These are phyloP conservation scores for Sparassis latifolia DNA, from an alignment of 1,284 basidiomycete genomes.

Conservation along the genomic window DNA sequence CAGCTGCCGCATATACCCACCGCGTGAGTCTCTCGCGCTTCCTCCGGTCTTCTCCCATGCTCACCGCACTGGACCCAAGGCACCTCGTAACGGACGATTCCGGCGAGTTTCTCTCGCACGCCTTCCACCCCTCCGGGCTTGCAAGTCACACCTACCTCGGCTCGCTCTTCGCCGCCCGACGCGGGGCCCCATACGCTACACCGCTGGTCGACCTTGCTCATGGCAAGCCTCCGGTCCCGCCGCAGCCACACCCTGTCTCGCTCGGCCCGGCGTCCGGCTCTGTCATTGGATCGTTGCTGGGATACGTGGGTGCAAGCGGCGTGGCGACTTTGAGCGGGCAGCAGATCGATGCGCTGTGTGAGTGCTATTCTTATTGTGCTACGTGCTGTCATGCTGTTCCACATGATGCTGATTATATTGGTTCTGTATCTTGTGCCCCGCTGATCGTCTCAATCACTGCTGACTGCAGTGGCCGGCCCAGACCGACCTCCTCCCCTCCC, in stretches of 20 bases:
- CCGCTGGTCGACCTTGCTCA: conserved; percentile 46
- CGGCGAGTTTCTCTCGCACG: conserved; percentile 50
- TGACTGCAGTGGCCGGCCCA: conserved; percentile 51
- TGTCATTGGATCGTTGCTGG: conserved; percentile 43
- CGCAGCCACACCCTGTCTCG: conserved; percentile 55
- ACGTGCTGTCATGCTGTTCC: not conserved
- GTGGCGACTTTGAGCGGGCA: conserved; percentile 36
- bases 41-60: not conserved
- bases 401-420: not conserved
- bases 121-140: conserved; percentile 26
- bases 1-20: conserved; percentile 35
- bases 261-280: conserved; percentile 41
- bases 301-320: conserved; percentile 21
- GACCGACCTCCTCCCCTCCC: conserved; percentile 39
- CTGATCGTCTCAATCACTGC: no score
- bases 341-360: conserved; percentile 53
- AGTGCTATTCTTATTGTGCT: conserved; percentile 19
- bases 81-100: conserved; percentile 44
- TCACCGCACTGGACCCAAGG: conserved; percentile 22
- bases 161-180: conserved; percentile 51
- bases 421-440: not conserved
- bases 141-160: conserved; percentile 41
- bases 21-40: conserved; percentile 31
- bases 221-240: conserved; percentile 36
- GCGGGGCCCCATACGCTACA: conserved; percentile 34